A percentile compares a stretch with the other conserved stretches of the same genome.
Evolutionary conservation across 768 basidiomycete species (phyloP).

Genomic region (Collybia sp.): DNA sequence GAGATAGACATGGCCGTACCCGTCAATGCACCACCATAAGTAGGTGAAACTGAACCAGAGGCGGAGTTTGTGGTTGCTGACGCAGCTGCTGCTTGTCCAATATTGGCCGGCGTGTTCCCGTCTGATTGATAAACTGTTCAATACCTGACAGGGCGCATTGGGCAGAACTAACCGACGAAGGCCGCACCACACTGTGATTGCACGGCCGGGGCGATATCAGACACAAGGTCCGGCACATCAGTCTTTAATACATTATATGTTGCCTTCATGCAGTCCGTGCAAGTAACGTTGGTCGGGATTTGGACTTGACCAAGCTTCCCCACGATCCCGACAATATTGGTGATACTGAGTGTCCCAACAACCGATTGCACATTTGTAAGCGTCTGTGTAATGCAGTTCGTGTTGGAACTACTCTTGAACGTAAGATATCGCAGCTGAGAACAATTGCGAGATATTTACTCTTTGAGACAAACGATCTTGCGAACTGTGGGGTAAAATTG

Average conservation of each 20-base stretch:
- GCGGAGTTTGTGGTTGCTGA: conserved; percentile 11
- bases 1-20: background rate
- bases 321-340: conserved; percentile 17
- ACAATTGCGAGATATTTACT: conserved; percentile 36
- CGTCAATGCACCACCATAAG: conserved; percentile 7
- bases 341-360: conserved; percentile 29
- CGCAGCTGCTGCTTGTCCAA: conserved; percentile 26
- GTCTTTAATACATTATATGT: conserved; percentile 35
- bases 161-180: conserved; percentile 40
- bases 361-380: conserved; percentile 46
- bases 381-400: conserved; percentile 49
- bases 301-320: conserved; percentile 7
- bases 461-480: conserved; percentile 53
- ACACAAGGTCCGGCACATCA: conserved; percentile 28
- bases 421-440: background rate
- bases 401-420: conserved; percentile 20
- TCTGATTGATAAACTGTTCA: conserved; percentile 20
- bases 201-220: conserved; percentile 20
- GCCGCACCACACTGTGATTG: conserved; percentile 41
- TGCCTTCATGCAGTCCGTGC: conserved; percentile 48
- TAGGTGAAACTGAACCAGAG: conserved; percentile 8
- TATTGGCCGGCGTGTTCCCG: conserved; percentile 29
- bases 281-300: conserved; percentile 32
- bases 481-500: conserved; percentile 51
- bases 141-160: background rate